Conservation (phyloP, 2,329 filamentous ascomycete species). For the Coleophoma crateriformis region DNA sequence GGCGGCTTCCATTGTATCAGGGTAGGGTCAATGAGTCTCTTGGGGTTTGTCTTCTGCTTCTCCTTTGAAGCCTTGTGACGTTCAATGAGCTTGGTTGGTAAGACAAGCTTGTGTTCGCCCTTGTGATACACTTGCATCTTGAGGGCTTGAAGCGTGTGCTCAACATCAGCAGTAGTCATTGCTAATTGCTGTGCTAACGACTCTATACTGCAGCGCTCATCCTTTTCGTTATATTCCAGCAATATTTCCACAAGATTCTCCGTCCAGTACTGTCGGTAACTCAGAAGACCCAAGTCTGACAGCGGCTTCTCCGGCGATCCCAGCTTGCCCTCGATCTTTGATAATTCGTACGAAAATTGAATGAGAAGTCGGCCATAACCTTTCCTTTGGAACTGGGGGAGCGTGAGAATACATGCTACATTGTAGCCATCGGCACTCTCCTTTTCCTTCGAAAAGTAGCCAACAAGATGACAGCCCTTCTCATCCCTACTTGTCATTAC, state of each 20-base stretch:
- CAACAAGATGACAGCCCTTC: slow-evolving; percentile 89
- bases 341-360: slow-evolving; percentile 95
- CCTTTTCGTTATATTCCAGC: slow-evolving; percentile 62
- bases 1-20: slow-evolving; percentile 93
- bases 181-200: slow-evolving; percentile 72
- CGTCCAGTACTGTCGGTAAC: slow-evolving; percentile 96
- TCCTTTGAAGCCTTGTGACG: slow-evolving; percentile 62
- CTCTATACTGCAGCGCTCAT: slow-evolving; percentile 77
- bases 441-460: slow-evolving; percentile 99
- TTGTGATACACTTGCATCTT: slow-evolving; percentile 96
- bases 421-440: slow-evolving; percentile 97
- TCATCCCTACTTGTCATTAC: slow-evolving; percentile 91
- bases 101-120: slow-evolving; percentile 91
- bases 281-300: slow-evolving; percentile 85
- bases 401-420: slow-evolving; percentile 92
- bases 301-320: slow-evolving; percentile 96
- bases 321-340: slow-evolving; percentile 89
- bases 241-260: slow-evolving; percentile 88
- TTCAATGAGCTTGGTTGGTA: slow-evolving; percentile 76
- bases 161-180: slow-evolving; percentile 97
- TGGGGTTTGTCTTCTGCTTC: slow-evolving; percentile 74
- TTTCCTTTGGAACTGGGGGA: slow-evolving; percentile 93
- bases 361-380: slow-evolving; percentile 92
- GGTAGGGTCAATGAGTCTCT: slow-evolving; percentile 69
- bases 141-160: slow-evolving; percentile 88